Conservation (phyloP, 306 rosid genomes). For the Rosa persica region DNA sequence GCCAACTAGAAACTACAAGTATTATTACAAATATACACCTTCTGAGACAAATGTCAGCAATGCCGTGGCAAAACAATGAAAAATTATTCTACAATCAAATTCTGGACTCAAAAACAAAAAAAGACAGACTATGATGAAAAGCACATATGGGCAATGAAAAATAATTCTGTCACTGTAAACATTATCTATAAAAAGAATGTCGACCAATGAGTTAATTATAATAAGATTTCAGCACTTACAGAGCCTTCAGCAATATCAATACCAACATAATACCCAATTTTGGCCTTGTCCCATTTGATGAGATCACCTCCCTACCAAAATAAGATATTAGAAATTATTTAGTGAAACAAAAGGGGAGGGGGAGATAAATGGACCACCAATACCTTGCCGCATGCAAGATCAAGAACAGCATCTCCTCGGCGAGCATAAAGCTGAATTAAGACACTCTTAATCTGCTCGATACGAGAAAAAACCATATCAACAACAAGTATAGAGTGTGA, state of each 20-base stretch:
- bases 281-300: conserved; percentile 99
- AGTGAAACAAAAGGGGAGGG: conserved; percentile 10
- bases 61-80: neutral
- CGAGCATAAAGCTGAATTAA: conserved; percentile 90
- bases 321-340: conserved; percentile 8
- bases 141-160: neutral
- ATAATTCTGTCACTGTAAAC: neutral
- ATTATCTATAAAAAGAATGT: neutral
- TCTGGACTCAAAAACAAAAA: neutral
- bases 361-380: conserved; percentile 21
- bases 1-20: neutral
- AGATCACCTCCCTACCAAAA: conserved; percentile 95
- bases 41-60: neutral
- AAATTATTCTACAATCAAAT: neutral
- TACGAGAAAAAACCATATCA: conserved; percentile 3
- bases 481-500: conserved; percentile 5
- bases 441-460: conserved; percentile 91
- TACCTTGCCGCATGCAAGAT: conserved; percentile 99
- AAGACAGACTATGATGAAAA: neutral
- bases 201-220: conserved; percentile 12
- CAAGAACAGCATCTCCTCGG: conserved; percentile 86
- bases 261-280: conserved; percentile 93
- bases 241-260: conserved; percentile 97
- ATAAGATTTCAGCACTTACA: conserved; percentile 44
- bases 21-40: neutral